Percentiles rank a stretch among this genome's conserved stretches.
Evolutionary conservation across 192 early-diverging fungal species (phyloP).

Genomic region (Anaeromyces robustus): DNA sequence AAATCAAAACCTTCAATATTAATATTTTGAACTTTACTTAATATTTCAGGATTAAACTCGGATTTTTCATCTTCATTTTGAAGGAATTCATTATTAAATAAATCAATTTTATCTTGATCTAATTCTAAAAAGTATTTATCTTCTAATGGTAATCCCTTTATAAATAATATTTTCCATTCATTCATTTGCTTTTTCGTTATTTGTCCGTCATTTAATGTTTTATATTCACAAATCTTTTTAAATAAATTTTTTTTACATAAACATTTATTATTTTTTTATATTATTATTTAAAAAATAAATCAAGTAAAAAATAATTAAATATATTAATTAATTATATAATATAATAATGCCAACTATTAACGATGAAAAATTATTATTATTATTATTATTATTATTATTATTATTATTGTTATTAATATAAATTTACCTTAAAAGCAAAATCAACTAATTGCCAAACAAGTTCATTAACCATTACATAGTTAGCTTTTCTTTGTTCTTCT

Average conservation of each 20-base stretch:
- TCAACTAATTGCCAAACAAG: conserved; percentile 28
- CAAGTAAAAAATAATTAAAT: too few relatives aligned
- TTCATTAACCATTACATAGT: conserved; percentile 8
- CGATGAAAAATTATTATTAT: neutral
- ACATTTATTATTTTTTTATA: too few relatives aligned
- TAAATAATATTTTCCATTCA: conserved; percentile 41
- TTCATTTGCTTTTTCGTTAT: conserved; percentile 22
- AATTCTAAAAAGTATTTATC: conserved; percentile 17
- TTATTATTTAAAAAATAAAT: too few relatives aligned
- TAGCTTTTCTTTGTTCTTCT: conserved; percentile 12
- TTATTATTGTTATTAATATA: neutral
- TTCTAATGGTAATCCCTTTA: conserved; percentile 17
- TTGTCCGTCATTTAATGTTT: conserved; percentile 30
- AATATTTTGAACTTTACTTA: neutral
- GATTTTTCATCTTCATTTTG: neutral
- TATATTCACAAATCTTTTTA: conserved; percentile 26
- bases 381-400: neutral
- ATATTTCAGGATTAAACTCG: neutral
- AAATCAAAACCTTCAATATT: neutral
- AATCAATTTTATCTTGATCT: conserved; percentile 16
- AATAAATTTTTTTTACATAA: too few relatives aligned
- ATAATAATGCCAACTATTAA: too few relatives aligned
- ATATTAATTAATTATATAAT: too few relatives aligned
- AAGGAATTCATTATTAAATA: neutral
- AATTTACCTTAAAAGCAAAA: conserved; percentile 22